Percentiles rank a stretch among this genome's conserved stretches.
Conservation (phyloP, 768 basidiomycete genomes). For the Butyriboletus loyo region DNA sequence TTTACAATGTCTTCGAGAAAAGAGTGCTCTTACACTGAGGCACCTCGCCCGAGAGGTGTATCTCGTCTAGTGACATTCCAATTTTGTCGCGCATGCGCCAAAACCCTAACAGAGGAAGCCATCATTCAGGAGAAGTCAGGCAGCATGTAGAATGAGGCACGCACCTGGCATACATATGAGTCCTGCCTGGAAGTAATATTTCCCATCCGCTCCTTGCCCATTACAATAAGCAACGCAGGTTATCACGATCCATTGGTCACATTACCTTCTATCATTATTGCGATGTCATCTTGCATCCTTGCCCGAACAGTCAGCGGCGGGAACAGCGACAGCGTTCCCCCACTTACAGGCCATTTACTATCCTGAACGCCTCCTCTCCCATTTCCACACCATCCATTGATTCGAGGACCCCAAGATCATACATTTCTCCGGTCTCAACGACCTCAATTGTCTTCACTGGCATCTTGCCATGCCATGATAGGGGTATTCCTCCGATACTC, state of each 20-base stretch:
- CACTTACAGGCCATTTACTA: constrained; percentile 61
- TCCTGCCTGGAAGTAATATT: constrained; percentile 76
- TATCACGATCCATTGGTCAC: not conserved
- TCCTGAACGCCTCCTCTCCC: constrained; percentile 57
- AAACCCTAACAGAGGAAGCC: constrained; percentile 45
- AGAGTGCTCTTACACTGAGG: constrained; percentile 57
- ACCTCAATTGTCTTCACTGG: constrained; percentile 56
- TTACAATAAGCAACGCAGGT: not conserved
- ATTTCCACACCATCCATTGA: constrained; percentile 22
- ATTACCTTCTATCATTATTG: constrained; percentile 59
- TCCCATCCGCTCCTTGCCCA: constrained; percentile 55
- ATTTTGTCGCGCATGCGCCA: constrained; percentile 84
- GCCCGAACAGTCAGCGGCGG: not conserved
- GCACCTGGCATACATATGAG: constrained; percentile 65
- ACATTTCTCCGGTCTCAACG: constrained; percentile 47
- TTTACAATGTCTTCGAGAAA: not conserved
- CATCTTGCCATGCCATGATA: constrained; percentile 42
- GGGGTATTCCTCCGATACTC: constrained; percentile 21
- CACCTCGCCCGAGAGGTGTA: constrained; percentile 62
- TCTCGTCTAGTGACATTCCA: constrained; percentile 68
- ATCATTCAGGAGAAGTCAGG: not conserved
- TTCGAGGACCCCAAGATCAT: constrained; percentile 45
- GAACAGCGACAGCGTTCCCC: not conserved
- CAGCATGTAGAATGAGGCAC: constrained; percentile 9
- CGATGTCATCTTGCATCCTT: constrained; percentile 58